Conservation (phyloP, 176 grass and related monocot species). For the Miscanthus lutarioriparius region DNA sequence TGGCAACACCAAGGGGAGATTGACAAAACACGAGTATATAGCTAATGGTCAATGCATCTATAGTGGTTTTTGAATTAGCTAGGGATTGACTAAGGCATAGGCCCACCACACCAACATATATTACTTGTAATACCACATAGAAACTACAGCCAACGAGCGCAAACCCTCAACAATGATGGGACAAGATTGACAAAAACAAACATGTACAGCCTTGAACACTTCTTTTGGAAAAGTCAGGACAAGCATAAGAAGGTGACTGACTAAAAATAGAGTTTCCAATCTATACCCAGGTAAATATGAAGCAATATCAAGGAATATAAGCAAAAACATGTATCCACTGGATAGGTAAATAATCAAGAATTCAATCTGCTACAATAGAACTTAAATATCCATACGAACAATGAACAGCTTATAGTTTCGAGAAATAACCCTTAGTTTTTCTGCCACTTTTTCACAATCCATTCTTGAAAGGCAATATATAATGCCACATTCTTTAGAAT, state of each 20-base stretch:
- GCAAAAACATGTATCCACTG: conserved; percentile 4
- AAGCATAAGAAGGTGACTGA: background rate
- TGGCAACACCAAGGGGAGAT: background rate
- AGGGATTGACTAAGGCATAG: background rate
- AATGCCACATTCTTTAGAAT: conserved; percentile 83
- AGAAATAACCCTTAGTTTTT: conserved; percentile 63
- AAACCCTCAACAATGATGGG: background rate
- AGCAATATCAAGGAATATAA: background rate
- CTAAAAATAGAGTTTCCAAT: conserved; percentile 22
- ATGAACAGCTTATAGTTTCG: conserved; percentile 29
- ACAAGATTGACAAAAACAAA: background rate
- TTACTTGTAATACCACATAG: background rate
- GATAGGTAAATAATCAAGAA: conserved; percentile 5
- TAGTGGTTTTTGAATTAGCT: background rate
- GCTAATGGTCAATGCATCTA: background rate
- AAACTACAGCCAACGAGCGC: background rate
- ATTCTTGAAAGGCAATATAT: conserved; percentile 94
- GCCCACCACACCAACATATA: background rate
- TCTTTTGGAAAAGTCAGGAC: background rate
- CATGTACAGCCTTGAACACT: background rate
- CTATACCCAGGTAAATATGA: conserved; percentile 13
- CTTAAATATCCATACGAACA: background rate
- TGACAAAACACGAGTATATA: background rate
- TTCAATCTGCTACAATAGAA: background rate
- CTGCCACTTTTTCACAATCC: conserved; percentile 97